Evolutionary conservation across 805 yeast species (phyloP), one percentile per base, ranked within the genome.

Genomic region (Pichia kluyveri): DNA sequence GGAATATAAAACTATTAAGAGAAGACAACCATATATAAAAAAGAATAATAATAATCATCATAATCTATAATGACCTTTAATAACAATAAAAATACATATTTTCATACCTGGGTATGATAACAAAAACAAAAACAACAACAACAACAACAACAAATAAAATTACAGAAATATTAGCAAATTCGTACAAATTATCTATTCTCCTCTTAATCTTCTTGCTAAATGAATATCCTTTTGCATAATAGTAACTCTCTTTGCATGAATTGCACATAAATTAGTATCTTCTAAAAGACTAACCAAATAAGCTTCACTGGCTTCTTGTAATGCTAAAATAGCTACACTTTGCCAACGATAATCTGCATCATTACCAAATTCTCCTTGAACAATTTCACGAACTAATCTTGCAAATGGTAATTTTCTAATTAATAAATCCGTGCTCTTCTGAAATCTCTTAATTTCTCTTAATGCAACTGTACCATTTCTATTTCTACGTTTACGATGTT

Each of bases 191-290:
- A 17, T 10, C 32, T 38, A 59, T 30, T 54, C 61, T 7, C 89
- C 90, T 56, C 90, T 72, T 40, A 84, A 77, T 63, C 91, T 71
- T 67, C 93, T 73, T 4, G 93, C 93, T 54, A 85, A 67, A 59
- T 84, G 90, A 51, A 85, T 80, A 60, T 85, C 95, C 62, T 82
- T 83, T 58, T 82, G 85, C 91, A 84, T 85, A 34, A 85, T 83
- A 0, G 95, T 85, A n/a, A 85, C 88, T 56, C 95, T 67, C 58
- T 81, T 83, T 1, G 89, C 90, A 63, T 85, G 93, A 38, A 85
- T 66, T 14, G 93, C 93, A 62, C 87, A 71, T 38, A 84, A 60
- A 56, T 85, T 85, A 4, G 90, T 84, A 60, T 85, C 93, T 58
- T 85, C 93, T 44, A 85, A 68, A 38, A 85, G 65, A 46, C 84